These are phyloP conservation scores for Debaryomyces sp. DNA, from an alignment of 1,139 yeast species.

Conservation along the genomic window DNA sequence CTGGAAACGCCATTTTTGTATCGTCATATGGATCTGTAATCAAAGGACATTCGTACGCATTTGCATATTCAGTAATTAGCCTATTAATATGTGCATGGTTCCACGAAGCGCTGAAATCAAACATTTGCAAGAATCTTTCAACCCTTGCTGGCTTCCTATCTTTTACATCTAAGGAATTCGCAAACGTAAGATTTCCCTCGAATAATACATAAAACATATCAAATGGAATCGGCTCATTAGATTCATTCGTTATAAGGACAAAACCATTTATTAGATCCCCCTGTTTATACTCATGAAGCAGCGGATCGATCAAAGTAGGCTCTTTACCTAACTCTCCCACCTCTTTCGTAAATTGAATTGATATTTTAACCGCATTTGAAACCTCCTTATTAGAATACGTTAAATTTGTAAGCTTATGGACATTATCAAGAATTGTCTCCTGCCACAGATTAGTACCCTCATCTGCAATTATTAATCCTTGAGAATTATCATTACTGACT, in stretches of 20 bases:
- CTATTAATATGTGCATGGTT: slow-evolving; percentile 34
- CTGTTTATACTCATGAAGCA: slow-evolving; percentile 38
- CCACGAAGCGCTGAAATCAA: slow-evolving; percentile 46
- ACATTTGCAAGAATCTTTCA: slow-evolving; percentile 43
- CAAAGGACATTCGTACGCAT: slow-evolving; percentile 20
- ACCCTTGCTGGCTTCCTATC: slow-evolving; percentile 19
- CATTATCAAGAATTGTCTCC: slow-evolving; percentile 42
- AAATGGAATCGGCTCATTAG: slow-evolving; percentile 32
- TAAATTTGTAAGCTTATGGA: slow-evolving; percentile 37
- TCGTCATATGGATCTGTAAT: slow-evolving; percentile 32
- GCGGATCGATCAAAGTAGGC: slow-evolving; percentile 37
- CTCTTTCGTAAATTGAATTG: slow-evolving; percentile 39
- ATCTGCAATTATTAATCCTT: slow-evolving; percentile 30
- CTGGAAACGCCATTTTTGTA: slow-evolving; percentile 26
- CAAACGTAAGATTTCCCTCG: slow-evolving; percentile 36
- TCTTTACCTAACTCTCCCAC: slow-evolving; percentile 30
- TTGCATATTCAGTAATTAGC: slow-evolving; percentile 28
- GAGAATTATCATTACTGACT: slow-evolving; percentile 5
- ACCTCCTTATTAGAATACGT: slow-evolving; percentile 29
- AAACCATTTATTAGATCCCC: slow-evolving; percentile 47
- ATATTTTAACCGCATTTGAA: slow-evolving; percentile 31
- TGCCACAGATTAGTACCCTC: slow-evolving; percentile 38
- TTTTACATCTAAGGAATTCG: slow-evolving; percentile 12
- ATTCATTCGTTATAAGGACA: slow-evolving; percentile 30
- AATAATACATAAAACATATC: slow-evolving; percentile 47